Base-by-base conservation (phyloP, 1,284 basidiomycete genomes). In the Trichosporon coremiiforme region DNA sequence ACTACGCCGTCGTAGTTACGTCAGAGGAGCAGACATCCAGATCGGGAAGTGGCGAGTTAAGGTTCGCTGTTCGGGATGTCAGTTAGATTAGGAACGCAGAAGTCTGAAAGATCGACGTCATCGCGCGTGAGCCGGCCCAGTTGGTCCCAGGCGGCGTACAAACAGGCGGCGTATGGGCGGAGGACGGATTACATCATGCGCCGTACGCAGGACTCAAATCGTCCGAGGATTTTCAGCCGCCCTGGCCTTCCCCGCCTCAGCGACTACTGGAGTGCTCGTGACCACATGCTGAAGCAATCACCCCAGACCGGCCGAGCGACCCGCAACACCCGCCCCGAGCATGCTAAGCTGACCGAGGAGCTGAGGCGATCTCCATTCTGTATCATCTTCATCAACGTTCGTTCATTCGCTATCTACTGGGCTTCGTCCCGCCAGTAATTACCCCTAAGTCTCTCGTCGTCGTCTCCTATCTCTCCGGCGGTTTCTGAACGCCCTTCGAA, bases 21-120 rank as follows among this genome's bases (percentile, higher is more conserved):
- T 53, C 50, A 53, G 22, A 53, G 20, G 50, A 10, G 50, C 20
- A 53, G 5, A 13, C 36, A 38, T 53, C 50, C 50, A 20, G 50
- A 53, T 53, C 50, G 50, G 50, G 50, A 53, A 53, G 57, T 31
- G 13, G 15, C 15, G 33, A 62, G 7, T 31, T 22, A n/a, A 33
- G n/a, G 17, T 13, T 62, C 13, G 29, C 13, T 9, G 15, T n/a
- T n/a, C 29, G 57, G 57, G 29, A 62, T 53, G 57, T 62, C 57
- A 62, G 57, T 17, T 2, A 62, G 57, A 62, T 62, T 35, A 33
- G 57, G 57, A 62, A 62, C 57, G 57, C 29, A 62, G 15, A 5
- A 62, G 2, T 9, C 2, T 6, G 9, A 53, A 53, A 4, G 50
- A 53, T 53, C 50, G 50, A 53, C 50, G 50, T 53, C 50, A 53